These are phyloP conservation scores for Lachancea waltii DNA, from an alignment of 805 yeast species.

Conservation along the genomic window DNA sequence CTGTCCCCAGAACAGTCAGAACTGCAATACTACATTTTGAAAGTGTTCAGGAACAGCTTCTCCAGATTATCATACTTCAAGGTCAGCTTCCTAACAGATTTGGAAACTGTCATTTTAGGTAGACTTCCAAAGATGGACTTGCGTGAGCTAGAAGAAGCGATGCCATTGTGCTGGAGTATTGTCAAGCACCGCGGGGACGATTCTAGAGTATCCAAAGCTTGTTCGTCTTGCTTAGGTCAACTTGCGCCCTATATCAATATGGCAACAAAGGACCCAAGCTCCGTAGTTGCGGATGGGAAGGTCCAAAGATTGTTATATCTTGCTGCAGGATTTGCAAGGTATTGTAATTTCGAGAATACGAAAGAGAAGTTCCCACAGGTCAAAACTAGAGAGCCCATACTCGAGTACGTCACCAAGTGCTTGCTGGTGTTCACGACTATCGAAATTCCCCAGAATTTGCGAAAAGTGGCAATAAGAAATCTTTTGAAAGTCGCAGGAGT, in stretches of 20 bases:
- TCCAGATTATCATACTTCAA: constrained; percentile 41
- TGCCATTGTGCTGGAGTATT: constrained; percentile 60
- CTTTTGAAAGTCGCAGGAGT: constrained; percentile 52
- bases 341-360: constrained; percentile 52
- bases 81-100: constrained; percentile 42
- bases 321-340: constrained; percentile 64
- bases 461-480: constrained; percentile 50
- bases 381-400: constrained; percentile 47
- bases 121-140: constrained; percentile 54
- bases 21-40: constrained; percentile 42
- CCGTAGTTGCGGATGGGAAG: constrained; percentile 35
- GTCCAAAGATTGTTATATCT: constrained; percentile 53
- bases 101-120: constrained; percentile 47
- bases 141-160: constrained; percentile 62
- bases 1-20: constrained; percentile 42
- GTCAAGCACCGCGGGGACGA: constrained; percentile 43
- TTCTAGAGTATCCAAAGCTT: constrained; percentile 50
- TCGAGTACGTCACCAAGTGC: constrained; percentile 52
- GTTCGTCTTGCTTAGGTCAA: constrained; percentile 51
- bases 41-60: constrained; percentile 47
- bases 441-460: constrained; percentile 32
- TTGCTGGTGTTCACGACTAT: constrained; percentile 48
- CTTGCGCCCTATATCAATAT: constrained; percentile 41
- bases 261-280: constrained; percentile 21
- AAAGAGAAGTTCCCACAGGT: constrained; percentile 37